A percentile compares a stretch with the other conserved stretches of the same genome.
Conservation (phyloP, 2,329 filamentous ascomycete species). For the Aspergillus cejpii region DNA sequence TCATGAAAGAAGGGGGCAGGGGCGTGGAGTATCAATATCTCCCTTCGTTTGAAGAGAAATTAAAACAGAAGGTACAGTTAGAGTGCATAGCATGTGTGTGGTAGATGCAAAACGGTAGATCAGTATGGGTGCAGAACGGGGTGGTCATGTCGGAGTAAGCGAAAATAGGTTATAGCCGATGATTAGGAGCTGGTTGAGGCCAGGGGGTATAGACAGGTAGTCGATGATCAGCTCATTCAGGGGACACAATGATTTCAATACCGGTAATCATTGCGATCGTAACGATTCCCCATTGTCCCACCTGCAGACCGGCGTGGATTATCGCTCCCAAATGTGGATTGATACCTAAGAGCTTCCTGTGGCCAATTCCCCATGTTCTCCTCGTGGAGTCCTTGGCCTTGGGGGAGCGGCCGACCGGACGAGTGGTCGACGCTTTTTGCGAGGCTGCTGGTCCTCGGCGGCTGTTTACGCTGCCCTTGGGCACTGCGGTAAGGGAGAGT, state of each 20-base stretch:
- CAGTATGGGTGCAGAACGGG: background rate
- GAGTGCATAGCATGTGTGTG: background rate
- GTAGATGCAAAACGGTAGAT: background rate
- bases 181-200: background rate
- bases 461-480: constrained; percentile 21
- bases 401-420: constrained; percentile 10
- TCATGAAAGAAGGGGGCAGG: no score
- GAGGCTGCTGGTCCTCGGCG: constrained; percentile 21
- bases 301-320: constrained; percentile 15
- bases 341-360: constrained; percentile 39
- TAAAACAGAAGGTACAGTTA: background rate
- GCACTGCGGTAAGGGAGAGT: constrained; percentile 11
- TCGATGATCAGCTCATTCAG: background rate
- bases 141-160: background rate
- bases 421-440: constrained; percentile 12
- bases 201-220: background rate
- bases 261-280: constrained; percentile 24
- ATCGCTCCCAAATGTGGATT: constrained; percentile 23
- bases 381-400: constrained; percentile 16
- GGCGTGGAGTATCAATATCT: background rate
- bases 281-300: constrained; percentile 22
- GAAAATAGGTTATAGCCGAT: background rate
- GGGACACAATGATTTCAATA: constrained; percentile 5
- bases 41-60: no score
- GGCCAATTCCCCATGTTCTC: constrained; percentile 35